Evolutionary conservation across 176 grass and related monocot species (phyloP).

Genomic region (Paspalum vaginatum): DNA sequence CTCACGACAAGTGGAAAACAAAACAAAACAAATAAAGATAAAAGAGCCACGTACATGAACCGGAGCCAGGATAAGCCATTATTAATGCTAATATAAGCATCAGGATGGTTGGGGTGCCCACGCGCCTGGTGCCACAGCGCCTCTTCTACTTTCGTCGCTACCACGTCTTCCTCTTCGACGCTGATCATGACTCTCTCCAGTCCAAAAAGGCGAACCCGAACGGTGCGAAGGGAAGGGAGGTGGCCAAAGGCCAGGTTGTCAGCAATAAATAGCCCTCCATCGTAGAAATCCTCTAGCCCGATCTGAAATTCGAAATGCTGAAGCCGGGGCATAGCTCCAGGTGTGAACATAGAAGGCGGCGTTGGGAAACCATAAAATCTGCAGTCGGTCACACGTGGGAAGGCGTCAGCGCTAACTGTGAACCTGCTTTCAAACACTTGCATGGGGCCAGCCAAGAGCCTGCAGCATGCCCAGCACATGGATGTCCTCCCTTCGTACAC

Average conservation of each 20-base stretch:
- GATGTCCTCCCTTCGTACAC: not conserved
- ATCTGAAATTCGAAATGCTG: accelerated
- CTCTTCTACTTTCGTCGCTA: not conserved
- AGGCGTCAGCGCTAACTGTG: not conserved
- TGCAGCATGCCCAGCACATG: not conserved
- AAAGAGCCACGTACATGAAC: no score
- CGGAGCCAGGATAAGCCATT: no score
- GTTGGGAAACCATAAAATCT: not conserved
- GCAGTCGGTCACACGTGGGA: not conserved
- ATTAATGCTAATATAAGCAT: not conserved
- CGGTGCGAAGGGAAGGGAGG: not conserved
- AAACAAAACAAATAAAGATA: no score
- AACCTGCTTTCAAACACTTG: not conserved
- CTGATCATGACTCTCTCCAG: no score
- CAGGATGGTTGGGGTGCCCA: not conserved
- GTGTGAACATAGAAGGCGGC: not conserved
- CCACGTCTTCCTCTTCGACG: not conserved
- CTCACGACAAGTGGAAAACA: no score
- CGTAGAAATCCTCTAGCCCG: accelerated
- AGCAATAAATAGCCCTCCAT: accelerated
- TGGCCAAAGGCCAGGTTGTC: not conserved
- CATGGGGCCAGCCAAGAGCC: not conserved
- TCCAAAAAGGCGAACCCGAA: accelerated
- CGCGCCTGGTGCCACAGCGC: not conserved
- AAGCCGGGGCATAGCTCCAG: not conserved